Percentiles rank a stretch among this genome's conserved stretches.
These are phyloP conservation scores for Zea mays DNA, from an alignment of 176 grass and related monocot genomes.

Conservation along the genomic window DNA sequence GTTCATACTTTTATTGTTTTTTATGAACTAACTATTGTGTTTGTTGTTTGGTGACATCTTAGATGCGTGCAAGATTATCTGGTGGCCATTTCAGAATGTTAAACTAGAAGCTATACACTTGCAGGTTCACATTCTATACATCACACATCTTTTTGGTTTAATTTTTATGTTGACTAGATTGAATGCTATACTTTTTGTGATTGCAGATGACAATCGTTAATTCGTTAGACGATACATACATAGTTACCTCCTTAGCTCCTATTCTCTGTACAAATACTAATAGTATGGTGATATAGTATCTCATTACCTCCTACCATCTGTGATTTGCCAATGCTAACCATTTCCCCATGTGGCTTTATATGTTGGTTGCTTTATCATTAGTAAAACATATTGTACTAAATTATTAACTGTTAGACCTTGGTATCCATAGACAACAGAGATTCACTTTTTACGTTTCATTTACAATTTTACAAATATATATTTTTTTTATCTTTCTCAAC, in stretches of 20 bases:
- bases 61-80: slow-evolving; percentile 94
- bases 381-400: background rate
- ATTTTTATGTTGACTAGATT: slow-evolving; percentile 2
- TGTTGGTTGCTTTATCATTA: slow-evolving; percentile 4
- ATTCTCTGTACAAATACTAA: background rate
- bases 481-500: slow-evolving; percentile 46
- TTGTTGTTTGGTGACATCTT: slow-evolving; percentile 19
- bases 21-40: slow-evolving; percentile 19
- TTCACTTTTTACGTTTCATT: slow-evolving; percentile 3
- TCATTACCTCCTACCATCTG: background rate
- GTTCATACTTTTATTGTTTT: background rate
- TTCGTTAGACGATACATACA: background rate
- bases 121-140: slow-evolving; percentile 57
- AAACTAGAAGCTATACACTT: slow-evolving; percentile 59
- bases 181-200: background rate
- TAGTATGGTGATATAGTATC: slow-evolving; percentile 8
- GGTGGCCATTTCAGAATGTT: slow-evolving; percentile 77
- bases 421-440: background rate
- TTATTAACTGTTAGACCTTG: background rate
- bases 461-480: slow-evolving; percentile 10
- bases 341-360: background rate
- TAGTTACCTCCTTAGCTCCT: background rate
- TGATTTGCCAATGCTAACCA: background rate
- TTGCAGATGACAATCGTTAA: background rate
- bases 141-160: background rate